These are phyloP conservation scores for Mycosphaerella sp. DNA, from an alignment of 2,329 filamentous ascomycete species.

Conservation along the genomic window DNA sequence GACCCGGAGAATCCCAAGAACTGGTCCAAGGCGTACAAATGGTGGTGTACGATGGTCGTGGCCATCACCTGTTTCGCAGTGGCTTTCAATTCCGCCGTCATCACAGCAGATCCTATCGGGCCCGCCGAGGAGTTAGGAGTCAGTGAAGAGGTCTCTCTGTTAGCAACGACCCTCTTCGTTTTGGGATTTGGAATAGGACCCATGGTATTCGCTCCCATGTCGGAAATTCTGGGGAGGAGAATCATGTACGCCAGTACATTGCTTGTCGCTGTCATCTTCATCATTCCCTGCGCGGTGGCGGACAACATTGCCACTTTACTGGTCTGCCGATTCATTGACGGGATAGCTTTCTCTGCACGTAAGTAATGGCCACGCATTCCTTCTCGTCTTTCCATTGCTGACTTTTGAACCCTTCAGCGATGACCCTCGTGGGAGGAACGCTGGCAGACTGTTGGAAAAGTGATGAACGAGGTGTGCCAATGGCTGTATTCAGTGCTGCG, in stretches of 20 bases:
- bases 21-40: constrained; percentile 29
- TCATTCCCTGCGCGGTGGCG: constrained; percentile 53
- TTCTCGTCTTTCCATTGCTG: no score
- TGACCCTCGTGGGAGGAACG: constrained; percentile 39
- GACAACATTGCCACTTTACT: constrained; percentile 52
- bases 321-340: constrained; percentile 50
- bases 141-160: constrained; percentile 64
- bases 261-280: constrained; percentile 48
- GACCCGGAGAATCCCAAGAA: constrained; percentile 33
- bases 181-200: constrained; percentile 30
- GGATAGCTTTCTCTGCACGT: constrained; percentile 48
- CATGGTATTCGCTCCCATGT: constrained; percentile 48
- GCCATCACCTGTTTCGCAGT: constrained; percentile 50
- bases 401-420: constrained; percentile 25
- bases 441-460: constrained; percentile 29
- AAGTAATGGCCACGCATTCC: no score
- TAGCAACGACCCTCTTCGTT: constrained; percentile 51
- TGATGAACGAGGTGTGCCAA: constrained; percentile 31
- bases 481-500: constrained; percentile 30
- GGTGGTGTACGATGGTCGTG: constrained; percentile 66
- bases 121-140: constrained; percentile 60
- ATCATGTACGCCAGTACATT: constrained; percentile 48
- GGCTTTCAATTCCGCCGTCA: constrained; percentile 58
- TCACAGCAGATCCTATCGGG: constrained; percentile 68
- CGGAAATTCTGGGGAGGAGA: constrained; percentile 52